phyloP scores from a whole-genome alignment of 805 yeast genomes.

The Saccharomycopsis guyanensis region DNA sequence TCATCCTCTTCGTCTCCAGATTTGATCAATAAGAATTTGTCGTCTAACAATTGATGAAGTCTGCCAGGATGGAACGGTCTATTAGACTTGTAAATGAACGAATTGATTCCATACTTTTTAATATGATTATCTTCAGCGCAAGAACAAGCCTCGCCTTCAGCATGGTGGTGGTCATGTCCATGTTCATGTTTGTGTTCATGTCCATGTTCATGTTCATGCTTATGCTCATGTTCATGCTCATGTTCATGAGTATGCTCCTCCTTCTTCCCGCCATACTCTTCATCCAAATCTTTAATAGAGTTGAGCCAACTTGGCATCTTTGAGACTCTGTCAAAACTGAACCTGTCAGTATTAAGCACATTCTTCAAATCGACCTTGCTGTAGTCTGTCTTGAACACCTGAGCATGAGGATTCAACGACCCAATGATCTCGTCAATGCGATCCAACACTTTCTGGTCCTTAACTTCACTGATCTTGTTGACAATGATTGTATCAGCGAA shows the following conservation, averaged over 20 bases:
- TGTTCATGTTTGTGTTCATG: conserved; percentile 13
- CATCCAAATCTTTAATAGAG: conserved; percentile 2
- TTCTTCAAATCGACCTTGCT: conserved; percentile 29
- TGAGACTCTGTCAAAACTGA: conserved; percentile 30
- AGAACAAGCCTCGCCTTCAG: conserved; percentile 3
- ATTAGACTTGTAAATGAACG: conserved; percentile 35
- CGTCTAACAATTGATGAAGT: conserved; percentile 30
- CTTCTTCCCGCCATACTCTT: background rate
- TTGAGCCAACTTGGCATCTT: conserved; percentile 19
- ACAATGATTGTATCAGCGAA: conserved; percentile 38
- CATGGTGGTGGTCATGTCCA: conserved; percentile 7
- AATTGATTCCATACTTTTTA: conserved; percentile 37
- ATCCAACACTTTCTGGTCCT: conserved; percentile 23
- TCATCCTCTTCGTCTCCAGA: conserved; percentile 24
- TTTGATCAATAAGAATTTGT: conserved; percentile 30
- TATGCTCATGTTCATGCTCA: conserved; percentile 7
- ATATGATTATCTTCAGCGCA: conserved; percentile 13
- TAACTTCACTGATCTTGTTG: conserved; percentile 31
- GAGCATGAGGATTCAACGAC: conserved; percentile 37
- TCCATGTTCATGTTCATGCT: conserved; percentile 10
- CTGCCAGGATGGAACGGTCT: conserved; percentile 41
- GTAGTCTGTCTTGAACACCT: conserved; percentile 30
- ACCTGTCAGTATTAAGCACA: conserved; percentile 32
- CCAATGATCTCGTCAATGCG: conserved; percentile 30
- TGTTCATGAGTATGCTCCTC: conserved; percentile 8